Conservation (phyloP, 2,329 filamentous ascomycete genomes). For the Aureobasidium leucospermi region DNA sequence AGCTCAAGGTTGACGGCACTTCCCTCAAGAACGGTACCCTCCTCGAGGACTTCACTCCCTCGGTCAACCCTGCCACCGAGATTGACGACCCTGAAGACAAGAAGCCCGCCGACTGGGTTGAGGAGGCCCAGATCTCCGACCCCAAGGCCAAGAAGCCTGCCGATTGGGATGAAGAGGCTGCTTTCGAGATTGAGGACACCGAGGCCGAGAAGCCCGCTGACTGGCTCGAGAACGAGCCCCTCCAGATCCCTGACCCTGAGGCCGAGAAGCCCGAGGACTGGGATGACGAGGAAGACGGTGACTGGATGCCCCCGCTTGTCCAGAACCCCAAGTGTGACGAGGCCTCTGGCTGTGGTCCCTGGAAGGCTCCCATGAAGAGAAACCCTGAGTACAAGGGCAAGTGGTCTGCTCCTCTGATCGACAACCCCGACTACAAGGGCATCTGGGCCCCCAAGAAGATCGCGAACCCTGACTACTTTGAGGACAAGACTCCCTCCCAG, state of each 20-base stretch:
- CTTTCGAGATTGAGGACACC: constrained; percentile 91
- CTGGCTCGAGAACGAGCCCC: constrained; percentile 88
- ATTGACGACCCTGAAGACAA: constrained; percentile 89
- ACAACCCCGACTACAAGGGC: constrained; percentile 98
- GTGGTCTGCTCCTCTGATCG: constrained; percentile 86
- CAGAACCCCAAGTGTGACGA: constrained; percentile 96
- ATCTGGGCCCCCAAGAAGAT: constrained; percentile 93
- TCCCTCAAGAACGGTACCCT: constrained; percentile 83
- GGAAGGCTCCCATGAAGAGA: constrained; percentile 84
- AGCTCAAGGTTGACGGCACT: constrained; percentile 86
- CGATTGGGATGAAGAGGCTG: constrained; percentile 98
- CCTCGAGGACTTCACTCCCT: constrained; percentile 82
- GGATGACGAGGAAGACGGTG: constrained; percentile 99
- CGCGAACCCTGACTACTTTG: constrained; percentile 88
- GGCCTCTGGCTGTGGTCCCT: constrained; percentile 85
- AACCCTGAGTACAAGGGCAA: constrained; percentile 99
- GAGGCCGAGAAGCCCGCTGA: constrained; percentile 86
- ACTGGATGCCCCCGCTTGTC: constrained; percentile 86
- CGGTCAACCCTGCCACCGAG: constrained; percentile 92
- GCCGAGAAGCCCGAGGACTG: constrained; percentile 97
- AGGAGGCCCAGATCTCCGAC: constrained; percentile 83
- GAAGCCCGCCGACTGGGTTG: constrained; percentile 95
- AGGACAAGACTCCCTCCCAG: constrained; percentile 95
- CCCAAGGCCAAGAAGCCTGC: constrained; percentile 93
- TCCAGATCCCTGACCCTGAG: constrained; percentile 81